Conservation (phyloP, 2,329 filamentous ascomycete species). For the Fusarium begoniae region DNA sequence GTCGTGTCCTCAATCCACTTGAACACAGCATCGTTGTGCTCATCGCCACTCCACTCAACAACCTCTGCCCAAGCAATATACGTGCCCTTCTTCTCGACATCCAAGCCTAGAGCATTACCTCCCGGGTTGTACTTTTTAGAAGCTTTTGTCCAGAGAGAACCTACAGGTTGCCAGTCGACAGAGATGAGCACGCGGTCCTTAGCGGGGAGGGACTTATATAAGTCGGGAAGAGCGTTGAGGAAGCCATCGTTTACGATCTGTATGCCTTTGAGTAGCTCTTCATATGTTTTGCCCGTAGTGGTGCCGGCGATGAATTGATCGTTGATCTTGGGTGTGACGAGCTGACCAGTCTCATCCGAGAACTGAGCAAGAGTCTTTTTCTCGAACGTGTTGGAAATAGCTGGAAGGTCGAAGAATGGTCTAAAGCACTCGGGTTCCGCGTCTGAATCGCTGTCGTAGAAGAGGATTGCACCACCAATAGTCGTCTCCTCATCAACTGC, state of each 20-base stretch:
- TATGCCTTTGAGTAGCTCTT: slow-evolving; percentile 5
- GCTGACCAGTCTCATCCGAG: slow-evolving; percentile 14
- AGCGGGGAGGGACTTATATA: slow-evolving; percentile 12
- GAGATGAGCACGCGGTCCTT: slow-evolving; percentile 16
- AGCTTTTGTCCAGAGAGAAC: slow-evolving; percentile 7
- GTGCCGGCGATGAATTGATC: slow-evolving; percentile 29
- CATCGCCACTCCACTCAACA: slow-evolving; percentile 24
- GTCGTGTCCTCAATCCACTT: slow-evolving; percentile 24
- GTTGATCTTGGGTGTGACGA: slow-evolving; percentile 22
- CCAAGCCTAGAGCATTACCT: slow-evolving; percentile 14
- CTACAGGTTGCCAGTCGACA: slow-evolving; percentile 28
- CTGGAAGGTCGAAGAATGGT: slow-evolving; percentile 17
- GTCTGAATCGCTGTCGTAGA: slow-evolving; percentile 22
- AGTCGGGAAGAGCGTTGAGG: neutral
- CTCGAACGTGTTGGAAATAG: slow-evolving; percentile 16
- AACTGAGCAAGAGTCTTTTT: slow-evolving; percentile 18
- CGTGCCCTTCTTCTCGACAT: slow-evolving; percentile 19
- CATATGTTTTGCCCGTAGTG: slow-evolving; percentile 15
- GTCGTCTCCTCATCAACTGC: slow-evolving; percentile 17
- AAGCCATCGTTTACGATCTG: slow-evolving; percentile 18
- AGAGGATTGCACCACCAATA: slow-evolving; percentile 23
- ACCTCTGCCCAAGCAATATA: slow-evolving; percentile 32
- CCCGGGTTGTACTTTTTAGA: slow-evolving; percentile 17
- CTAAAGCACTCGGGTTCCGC: slow-evolving; percentile 25
- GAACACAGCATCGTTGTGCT: slow-evolving; percentile 21